A percentile compares a stretch with the other conserved stretches of the same genome.
Evolutionary conservation across 805 yeast genomes (phyloP).

Genomic region (Ogataea paradorogensis): DNA sequence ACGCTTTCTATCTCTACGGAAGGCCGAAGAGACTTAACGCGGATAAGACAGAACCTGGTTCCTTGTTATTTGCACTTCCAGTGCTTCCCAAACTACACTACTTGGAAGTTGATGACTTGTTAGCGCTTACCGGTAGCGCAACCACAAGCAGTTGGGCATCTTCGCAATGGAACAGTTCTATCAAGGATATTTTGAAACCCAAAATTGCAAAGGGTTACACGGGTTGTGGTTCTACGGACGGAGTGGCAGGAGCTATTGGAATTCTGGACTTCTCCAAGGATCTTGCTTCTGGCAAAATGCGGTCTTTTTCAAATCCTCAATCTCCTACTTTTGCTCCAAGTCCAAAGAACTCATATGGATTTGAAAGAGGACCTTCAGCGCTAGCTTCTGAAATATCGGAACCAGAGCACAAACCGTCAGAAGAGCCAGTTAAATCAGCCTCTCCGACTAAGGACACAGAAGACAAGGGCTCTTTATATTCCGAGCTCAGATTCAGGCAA

Average conservation of each 20-base stretch:
- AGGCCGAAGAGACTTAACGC: slow-evolving; percentile 75
- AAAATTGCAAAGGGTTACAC: slow-evolving; percentile 61
- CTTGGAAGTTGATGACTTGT: slow-evolving; percentile 59
- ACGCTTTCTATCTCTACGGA: slow-evolving; percentile 77
- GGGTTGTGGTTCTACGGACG: slow-evolving; percentile 73
- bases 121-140: slow-evolving; percentile 37
- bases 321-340: slow-evolving; percentile 39
- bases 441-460: slow-evolving; percentile 1
- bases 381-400: slow-evolving; percentile 2
- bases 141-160: slow-evolving; percentile 47
- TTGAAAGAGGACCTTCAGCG: slow-evolving; percentile 12
- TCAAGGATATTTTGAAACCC: slow-evolving; percentile 52
- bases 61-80: slow-evolving; percentile 79
- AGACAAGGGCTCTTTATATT: slow-evolving; percentile 14
- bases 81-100: slow-evolving; percentile 76
- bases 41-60: slow-evolving; percentile 61
- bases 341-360: slow-evolving; percentile 21
- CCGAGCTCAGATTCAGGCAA: slow-evolving; percentile 12
- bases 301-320: slow-evolving; percentile 32
- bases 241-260: slow-evolving; percentile 54
- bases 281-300: slow-evolving; percentile 25
- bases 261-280: slow-evolving; percentile 24
- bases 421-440: neutral
- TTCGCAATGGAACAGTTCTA: slow-evolving; percentile 55
- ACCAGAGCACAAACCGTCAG: neutral